Evolutionary conservation across 2,329 filamentous ascomycete genomes (phyloP).

Genomic region (Fusarium lyarnte): DNA sequence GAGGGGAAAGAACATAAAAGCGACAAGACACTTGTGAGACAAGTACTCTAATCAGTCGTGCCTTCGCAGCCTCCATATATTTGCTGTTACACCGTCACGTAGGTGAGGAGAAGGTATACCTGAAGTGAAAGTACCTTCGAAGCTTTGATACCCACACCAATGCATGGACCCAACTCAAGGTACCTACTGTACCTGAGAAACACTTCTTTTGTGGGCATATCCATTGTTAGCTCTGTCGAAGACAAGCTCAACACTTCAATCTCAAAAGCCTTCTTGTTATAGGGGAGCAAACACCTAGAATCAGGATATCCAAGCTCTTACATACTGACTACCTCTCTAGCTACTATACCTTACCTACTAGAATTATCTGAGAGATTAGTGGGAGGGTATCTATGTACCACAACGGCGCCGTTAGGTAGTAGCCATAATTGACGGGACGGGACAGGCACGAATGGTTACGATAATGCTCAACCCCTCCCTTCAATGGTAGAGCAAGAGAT

Average conservation of each 20-base stretch:
- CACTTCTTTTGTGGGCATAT: constrained; percentile 7
- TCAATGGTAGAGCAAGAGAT: background rate
- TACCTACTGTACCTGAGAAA: background rate
- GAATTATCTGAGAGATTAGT: background rate
- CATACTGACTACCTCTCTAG: background rate
- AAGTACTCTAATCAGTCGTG: constrained; percentile 11
- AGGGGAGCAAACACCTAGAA: background rate
- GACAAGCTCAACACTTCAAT: background rate
- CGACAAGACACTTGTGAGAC: background rate
- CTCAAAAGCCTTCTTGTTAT: background rate
- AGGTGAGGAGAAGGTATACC: constrained; percentile 15
- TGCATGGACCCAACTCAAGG: constrained; percentile 8
- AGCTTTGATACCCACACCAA: constrained; percentile 26
- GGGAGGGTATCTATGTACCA: background rate
- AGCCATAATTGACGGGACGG: constrained; percentile 6
- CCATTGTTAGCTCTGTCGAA: constrained; percentile 8
- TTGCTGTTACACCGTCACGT: background rate
- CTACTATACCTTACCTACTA: background rate
- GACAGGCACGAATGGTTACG: constrained; percentile 1
- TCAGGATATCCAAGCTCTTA: background rate
- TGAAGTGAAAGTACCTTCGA: background rate
- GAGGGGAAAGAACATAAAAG: constrained; percentile 28
- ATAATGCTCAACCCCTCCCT: background rate
- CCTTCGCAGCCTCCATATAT: background rate
- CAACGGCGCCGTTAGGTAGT: background rate